phyloP scores from a whole-genome alignment of 345 rosid genomes.

The Eucalyptus brandiana region DNA sequence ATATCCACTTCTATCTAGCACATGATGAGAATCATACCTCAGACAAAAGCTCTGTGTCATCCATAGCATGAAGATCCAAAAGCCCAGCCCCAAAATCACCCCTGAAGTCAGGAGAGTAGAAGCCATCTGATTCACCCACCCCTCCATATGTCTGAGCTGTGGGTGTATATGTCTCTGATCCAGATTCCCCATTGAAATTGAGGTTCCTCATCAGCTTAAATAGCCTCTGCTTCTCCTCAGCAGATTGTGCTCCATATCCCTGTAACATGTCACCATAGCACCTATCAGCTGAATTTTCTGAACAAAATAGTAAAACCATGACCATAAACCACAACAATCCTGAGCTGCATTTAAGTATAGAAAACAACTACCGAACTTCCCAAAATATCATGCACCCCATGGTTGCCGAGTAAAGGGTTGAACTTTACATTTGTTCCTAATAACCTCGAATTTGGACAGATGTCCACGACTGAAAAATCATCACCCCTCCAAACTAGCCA shows the following conservation, averaged over 20 bases:
- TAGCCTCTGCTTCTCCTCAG: slow-evolving; percentile 96
- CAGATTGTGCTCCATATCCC: slow-evolving; percentile 98
- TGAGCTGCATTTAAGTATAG: not conserved
- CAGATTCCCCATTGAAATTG: slow-evolving; percentile 89
- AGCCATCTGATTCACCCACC: slow-evolving; percentile 54
- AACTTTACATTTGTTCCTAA: not conserved
- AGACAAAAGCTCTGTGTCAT: slow-evolving; percentile 89
- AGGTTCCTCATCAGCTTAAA: slow-evolving; percentile 93
- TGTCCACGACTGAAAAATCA: not conserved
- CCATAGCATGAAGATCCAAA: slow-evolving; percentile 97
- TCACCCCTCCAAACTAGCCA: not conserved
- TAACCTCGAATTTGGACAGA: not conserved
- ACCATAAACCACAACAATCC: not conserved
- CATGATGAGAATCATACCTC: slow-evolving; percentile 44
- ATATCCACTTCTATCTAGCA: not conserved
- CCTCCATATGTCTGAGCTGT: slow-evolving; percentile 57
- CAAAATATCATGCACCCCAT: not conserved
- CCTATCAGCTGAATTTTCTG: not conserved
- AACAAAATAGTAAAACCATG: not conserved
- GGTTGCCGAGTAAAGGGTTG: not conserved
- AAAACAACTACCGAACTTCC: not conserved
- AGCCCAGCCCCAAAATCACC: slow-evolving; percentile 99
- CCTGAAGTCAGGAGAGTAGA: slow-evolving; percentile 85
- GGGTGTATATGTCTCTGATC: slow-evolving; percentile 62
- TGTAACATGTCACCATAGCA: not conserved